Evolutionary conservation across 2,329 filamentous ascomycete genomes (phyloP).

Genomic region (Stenocarpella maydis): DNA sequence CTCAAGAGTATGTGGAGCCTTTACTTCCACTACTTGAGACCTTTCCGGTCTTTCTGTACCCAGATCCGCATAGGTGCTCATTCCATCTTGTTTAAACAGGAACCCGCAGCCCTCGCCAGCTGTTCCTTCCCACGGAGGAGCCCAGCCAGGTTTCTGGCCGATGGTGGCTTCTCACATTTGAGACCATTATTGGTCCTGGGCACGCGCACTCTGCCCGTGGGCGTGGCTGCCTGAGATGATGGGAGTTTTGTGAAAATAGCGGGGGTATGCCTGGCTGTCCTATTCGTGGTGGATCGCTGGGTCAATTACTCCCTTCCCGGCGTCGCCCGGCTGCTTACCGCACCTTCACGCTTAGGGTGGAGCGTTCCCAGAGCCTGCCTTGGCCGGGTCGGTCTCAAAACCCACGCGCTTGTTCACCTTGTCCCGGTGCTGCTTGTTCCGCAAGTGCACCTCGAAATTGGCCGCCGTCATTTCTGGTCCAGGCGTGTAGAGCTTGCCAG

Average conservation of each 20-base stretch:
- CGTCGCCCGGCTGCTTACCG: neutral
- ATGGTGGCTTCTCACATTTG: neutral
- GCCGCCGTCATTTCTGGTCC: constrained; percentile 84
- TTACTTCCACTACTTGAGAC: neutral
- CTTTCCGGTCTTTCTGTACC: neutral
- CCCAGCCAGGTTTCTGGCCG: neutral
- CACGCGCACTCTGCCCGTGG: neutral
- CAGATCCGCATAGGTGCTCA: neutral
- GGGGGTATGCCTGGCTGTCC: neutral
- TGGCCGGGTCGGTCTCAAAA: constrained; percentile 37
- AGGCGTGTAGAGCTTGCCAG: constrained; percentile 91
- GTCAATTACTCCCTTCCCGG: neutral
- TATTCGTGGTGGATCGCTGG: neutral
- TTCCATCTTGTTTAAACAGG: neutral
- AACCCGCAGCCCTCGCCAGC: no score
- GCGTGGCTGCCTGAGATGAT: neutral
- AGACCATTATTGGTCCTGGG: neutral
- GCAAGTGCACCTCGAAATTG: constrained; percentile 93
- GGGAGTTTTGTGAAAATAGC: neutral
- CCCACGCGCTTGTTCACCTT: constrained; percentile 65
- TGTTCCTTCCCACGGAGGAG: neutral
- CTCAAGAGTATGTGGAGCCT: neutral
- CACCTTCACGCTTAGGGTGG: neutral
- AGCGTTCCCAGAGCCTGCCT: neutral
- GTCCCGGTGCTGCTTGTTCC: constrained; percentile 81